Percentiles rank a stretch among this genome's conserved stretches.
Evolutionary conservation across 257 asterid species (phyloP).

Genomic region (Ophiorrhiza pumila): DNA sequence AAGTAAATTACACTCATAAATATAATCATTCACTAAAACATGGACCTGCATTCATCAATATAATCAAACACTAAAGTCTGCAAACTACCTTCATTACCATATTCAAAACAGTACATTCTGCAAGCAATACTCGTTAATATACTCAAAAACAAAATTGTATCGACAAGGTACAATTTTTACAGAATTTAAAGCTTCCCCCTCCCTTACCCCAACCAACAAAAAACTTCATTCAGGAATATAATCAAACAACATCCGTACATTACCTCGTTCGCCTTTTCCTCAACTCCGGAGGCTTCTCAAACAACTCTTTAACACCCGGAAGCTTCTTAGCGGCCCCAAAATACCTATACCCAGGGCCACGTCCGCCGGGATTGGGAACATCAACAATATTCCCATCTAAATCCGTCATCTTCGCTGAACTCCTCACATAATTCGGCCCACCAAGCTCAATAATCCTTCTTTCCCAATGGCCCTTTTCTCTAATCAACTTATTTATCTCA

Average conservation of each 20-base stretch:
- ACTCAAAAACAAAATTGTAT: no score
- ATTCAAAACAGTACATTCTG: no score
- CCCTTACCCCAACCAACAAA: neutral
- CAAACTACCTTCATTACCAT: neutral
- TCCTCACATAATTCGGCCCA: constrained; percentile 60
- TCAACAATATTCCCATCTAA: constrained; percentile 94
- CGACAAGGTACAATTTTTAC: neutral
- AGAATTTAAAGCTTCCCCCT: neutral
- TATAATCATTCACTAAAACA: no score
- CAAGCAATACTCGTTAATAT: no score
- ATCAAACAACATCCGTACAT: neutral
- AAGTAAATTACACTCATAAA: no score
- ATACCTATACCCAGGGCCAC: constrained; percentile 95
- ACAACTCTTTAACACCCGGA: constrained; percentile 94
- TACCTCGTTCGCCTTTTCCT: constrained; percentile 91
- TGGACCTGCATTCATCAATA: no score
- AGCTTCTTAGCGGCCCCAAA: constrained; percentile 97
- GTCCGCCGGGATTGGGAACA: constrained; percentile 93
- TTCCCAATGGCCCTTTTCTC: constrained; percentile 94
- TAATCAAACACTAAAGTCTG: no score
- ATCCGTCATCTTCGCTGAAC: constrained; percentile 95
- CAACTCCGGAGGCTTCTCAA: constrained; percentile 93
- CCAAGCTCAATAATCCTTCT: constrained; percentile 88
- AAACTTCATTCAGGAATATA: neutral
- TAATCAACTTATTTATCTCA: constrained; percentile 86